A percentile compares a stretch with the other conserved stretches of the same genome.
Conservation (phyloP, 2,329 filamentous ascomycete species). For the Paecilomyces dactylethromorphus region DNA sequence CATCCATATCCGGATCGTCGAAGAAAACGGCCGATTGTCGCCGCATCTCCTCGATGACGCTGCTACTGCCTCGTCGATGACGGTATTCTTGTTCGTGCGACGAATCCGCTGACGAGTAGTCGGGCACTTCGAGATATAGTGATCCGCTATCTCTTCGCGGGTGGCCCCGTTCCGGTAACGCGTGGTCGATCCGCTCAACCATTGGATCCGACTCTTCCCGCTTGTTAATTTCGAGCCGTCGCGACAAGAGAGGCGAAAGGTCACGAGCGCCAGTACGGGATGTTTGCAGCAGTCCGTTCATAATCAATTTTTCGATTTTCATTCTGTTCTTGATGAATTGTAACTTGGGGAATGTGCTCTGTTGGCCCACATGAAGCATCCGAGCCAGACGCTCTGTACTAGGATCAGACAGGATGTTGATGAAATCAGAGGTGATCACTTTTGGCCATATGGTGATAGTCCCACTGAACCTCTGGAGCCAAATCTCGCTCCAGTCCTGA, state of each 20-base stretch:
- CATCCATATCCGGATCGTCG: conserved; percentile 32
- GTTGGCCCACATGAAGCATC: conserved; percentile 87
- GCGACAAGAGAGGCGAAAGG: conserved; percentile 21
- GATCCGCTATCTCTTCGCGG: not conserved
- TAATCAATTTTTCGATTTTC: conserved; percentile 67
- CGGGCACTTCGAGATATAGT: conserved; percentile 3
- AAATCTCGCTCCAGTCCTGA: conserved; percentile 95
- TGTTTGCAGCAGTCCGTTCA: conserved; percentile 44
- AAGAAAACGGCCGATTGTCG: conserved; percentile 43
- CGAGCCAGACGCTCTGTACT: conserved; percentile 65
- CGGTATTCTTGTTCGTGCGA: conserved; percentile 13
- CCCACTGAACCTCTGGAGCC: conserved; percentile 89
- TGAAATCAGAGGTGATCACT: conserved; percentile 70
- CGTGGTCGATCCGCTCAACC: conserved; percentile 17
- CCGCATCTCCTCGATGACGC: conserved; percentile 37
- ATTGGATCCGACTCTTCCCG: conserved; percentile 10
- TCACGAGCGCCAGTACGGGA: conserved; percentile 19
- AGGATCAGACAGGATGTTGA: conserved; percentile 79
- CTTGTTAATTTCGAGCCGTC: conserved; percentile 12
- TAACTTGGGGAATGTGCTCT: conserved; percentile 83
- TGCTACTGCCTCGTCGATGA: conserved; percentile 18
- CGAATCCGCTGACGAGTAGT: conserved; percentile 1
- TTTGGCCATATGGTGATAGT: conserved; percentile 97
- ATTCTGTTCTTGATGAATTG: conserved; percentile 86
- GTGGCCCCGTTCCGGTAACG: not conserved